phyloP scores from a whole-genome alignment of 2,329 filamentous ascomycete genomes.

The Fusarium sp. region DNA sequence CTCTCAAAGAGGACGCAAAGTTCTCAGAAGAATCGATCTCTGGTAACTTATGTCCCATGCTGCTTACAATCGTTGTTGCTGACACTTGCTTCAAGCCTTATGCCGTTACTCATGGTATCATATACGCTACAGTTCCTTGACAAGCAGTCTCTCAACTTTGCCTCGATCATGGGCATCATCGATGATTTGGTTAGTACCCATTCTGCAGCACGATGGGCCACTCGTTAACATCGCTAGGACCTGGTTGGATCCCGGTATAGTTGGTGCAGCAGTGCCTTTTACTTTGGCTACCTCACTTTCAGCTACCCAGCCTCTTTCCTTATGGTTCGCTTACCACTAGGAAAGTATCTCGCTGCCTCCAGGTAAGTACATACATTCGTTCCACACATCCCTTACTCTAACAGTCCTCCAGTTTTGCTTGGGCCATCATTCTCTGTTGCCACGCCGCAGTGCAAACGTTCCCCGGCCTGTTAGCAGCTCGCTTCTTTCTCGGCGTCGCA shows the following conservation, averaged over 20 bases:
- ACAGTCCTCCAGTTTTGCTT: slow-evolving; percentile 19
- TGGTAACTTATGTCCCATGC: slow-evolving; percentile 5
- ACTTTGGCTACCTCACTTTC: slow-evolving; percentile 43
- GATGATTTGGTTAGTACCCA: slow-evolving; percentile 23
- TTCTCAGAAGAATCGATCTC: slow-evolving; percentile 34
- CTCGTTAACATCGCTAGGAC: slow-evolving; percentile 15
- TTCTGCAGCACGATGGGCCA: accelerated
- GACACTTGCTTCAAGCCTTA: slow-evolving; percentile 8
- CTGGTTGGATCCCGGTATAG: slow-evolving; percentile 35
- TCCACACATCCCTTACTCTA: background rate
- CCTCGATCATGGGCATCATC: slow-evolving; percentile 45
- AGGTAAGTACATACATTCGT: background rate
- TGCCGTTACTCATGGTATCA: slow-evolving; percentile 40
- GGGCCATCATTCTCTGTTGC: slow-evolving; percentile 36
- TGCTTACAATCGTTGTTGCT: background rate
- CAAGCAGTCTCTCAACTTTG: slow-evolving; percentile 43
- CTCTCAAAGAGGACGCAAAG: background rate
- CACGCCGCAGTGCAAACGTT: slow-evolving; percentile 40
- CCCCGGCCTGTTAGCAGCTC: slow-evolving; percentile 27
- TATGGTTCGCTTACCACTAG: slow-evolving; percentile 39
- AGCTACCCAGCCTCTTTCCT: slow-evolving; percentile 43
- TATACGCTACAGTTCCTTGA: slow-evolving; percentile 46
- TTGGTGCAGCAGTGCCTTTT: slow-evolving; percentile 42
- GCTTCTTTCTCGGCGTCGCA: slow-evolving; percentile 42
- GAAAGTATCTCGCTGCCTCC: slow-evolving; percentile 39